Base-by-base conservation (phyloP, 2,329 filamentous ascomycete genomes). In the Phyllosticta citribraziliensis region DNA sequence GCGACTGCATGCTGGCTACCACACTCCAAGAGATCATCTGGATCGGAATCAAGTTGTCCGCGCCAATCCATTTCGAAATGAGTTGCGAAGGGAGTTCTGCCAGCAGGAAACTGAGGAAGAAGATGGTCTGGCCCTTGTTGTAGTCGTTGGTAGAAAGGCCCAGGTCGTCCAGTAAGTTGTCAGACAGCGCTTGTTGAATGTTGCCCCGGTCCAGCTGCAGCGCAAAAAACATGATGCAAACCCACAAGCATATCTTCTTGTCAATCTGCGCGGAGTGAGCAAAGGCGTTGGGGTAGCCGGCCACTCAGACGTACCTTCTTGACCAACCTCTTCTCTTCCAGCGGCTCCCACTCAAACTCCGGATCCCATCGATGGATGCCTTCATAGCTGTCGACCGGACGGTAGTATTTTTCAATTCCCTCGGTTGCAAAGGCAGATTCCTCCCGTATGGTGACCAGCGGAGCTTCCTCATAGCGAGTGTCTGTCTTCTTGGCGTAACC, bases 31-130 rank as follows among this genome's bases (percentile, higher is more conserved):
- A 71, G 2, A 79, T 67, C 74, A 77, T 76, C 68, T 77, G 72
- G 51, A 71, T 69, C 0, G 76, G 77, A 8, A 79, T 75, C 70
- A 76, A 78, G 11, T 75, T 73, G 57, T 78, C 74, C 2, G 77
- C 76, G 0, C 78, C 76, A 9, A 76, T 66, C 56, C 76, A 75
- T 64, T 79, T 80, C 51, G 75, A 77, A 20, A 79, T 72, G 6
- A 79, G 71, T 54, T 79, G 77, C 0, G 76, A 77, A 0, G 78
- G 78, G 17, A 80, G 68, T 56, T 78, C 77, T 1, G 77, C 76
- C 30, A 64, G 67, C 5, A 96, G 89, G 76, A 96, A 96, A 73
- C 89, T 91, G 24, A 84, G 81, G 74, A 89, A 93, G 78, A 95
- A 95, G 10, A 88, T 76, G 0, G 74, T 76, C 56, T 76, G 70